Conservation (phyloP, 129 eudicot species). For the Apium graveolens region DNA sequence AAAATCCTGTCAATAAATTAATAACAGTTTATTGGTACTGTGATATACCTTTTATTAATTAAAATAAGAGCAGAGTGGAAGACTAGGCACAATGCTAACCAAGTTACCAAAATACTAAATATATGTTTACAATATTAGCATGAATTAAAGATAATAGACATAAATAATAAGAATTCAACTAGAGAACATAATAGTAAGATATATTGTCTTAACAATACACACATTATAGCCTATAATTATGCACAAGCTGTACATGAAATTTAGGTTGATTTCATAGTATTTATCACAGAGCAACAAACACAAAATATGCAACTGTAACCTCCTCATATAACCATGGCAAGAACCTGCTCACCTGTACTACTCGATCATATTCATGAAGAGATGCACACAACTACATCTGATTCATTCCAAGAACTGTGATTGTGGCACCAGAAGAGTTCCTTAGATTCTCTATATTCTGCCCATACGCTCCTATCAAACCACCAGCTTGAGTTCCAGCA, state of each 20-base stretch:
- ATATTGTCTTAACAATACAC: neutral
- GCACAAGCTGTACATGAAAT: neutral
- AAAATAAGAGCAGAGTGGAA: too few species aligned
- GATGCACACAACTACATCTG: conserved; percentile 94
- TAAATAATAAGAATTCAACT: neutral
- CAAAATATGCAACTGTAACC: neutral
- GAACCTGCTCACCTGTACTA: conserved; percentile 64
- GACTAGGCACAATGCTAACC: too few species aligned
- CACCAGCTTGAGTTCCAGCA: conserved; percentile 97
- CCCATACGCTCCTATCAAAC: conserved; percentile 81
- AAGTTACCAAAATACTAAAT: too few species aligned
- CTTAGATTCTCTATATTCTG: conserved; percentile 79
- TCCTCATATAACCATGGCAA: neutral
- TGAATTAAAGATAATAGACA: too few species aligned
- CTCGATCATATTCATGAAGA: conserved; percentile 94
- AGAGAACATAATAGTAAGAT: neutral
- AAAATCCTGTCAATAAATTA: too few species aligned
- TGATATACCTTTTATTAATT: too few species aligned
- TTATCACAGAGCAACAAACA: neutral
- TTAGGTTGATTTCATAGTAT: neutral
- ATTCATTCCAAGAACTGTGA: conserved; percentile 78
- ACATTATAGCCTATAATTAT: neutral
- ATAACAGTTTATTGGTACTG: too few species aligned
- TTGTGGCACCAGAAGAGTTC: conserved; percentile 78
- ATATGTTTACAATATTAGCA: too few species aligned